Conservation (phyloP, 768 basidiomycete species). For the Amyloporia xantha region DNA sequence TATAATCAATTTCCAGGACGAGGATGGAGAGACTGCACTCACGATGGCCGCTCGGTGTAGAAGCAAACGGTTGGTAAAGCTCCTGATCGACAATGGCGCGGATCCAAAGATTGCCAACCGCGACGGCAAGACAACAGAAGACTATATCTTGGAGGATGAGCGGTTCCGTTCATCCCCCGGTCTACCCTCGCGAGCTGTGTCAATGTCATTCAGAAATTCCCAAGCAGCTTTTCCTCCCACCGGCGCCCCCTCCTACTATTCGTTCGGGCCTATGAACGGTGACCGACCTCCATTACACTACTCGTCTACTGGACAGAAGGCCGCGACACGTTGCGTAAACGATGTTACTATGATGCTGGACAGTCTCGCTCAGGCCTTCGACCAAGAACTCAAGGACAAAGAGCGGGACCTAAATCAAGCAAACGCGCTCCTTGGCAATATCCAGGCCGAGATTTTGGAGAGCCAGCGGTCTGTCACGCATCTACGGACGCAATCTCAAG, state of each 20-base stretch:
- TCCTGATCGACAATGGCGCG: conserved; percentile 93
- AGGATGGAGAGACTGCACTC: conserved; percentile 96
- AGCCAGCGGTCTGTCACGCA: conserved; percentile 68
- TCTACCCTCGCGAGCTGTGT: conserved; percentile 56
- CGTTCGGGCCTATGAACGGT: conserved; percentile 44
- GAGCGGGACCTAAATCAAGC: conserved; percentile 90
- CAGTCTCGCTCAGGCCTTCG: conserved; percentile 82
- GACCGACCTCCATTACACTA: conserved; percentile 76
- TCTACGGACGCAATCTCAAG: conserved; percentile 64
- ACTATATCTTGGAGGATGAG: conserved; percentile 98
- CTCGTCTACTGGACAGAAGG: conserved; percentile 78
- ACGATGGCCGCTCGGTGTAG: conserved; percentile 95
- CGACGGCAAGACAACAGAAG: conserved; percentile 95
- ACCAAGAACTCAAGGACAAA: conserved; percentile 86
- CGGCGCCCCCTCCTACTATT: conserved; percentile 32
- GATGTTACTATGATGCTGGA: conserved; percentile 86
- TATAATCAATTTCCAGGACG: conserved; percentile 98
- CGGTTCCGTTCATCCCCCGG: conserved; percentile 89
- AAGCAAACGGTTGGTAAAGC: conserved; percentile 91
- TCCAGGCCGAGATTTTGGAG: conserved; percentile 86
- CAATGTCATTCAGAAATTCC: conserved; percentile 70
- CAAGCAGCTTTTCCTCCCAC: conserved; percentile 53
- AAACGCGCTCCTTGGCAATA: conserved; percentile 75
- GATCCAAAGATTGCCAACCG: conserved; percentile 92
- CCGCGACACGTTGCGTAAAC: conserved; percentile 77